phyloP scores from a whole-genome alignment of 345 rosid species.

The Mallotus nudiflorus region DNA sequence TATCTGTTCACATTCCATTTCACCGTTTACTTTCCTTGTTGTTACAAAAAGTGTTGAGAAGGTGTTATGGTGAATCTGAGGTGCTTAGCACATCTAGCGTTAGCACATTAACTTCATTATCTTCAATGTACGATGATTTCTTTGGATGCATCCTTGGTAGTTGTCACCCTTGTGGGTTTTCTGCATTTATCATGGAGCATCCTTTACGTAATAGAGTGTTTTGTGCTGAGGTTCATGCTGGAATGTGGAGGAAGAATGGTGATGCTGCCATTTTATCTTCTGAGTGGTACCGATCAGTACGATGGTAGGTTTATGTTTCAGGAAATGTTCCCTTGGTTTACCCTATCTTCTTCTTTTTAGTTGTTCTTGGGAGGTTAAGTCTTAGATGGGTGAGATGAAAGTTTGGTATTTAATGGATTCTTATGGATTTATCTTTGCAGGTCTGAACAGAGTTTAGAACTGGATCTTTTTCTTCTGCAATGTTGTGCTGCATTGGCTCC shows the following conservation, averaged over 20 bases:
- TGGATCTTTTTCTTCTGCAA: slow-evolving; percentile 92
- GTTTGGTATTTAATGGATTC: slow-evolving; percentile 6
- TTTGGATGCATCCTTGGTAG: slow-evolving; percentile 59
- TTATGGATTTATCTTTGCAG: slow-evolving; percentile 47
- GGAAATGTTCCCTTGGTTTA: background rate
- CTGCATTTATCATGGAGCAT: slow-evolving; percentile 87
- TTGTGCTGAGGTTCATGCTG: slow-evolving; percentile 85
- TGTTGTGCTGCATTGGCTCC: slow-evolving; percentile 98
- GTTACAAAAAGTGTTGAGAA: slow-evolving; percentile 64
- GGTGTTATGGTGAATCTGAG: slow-evolving; percentile 60
- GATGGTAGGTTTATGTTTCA: slow-evolving; percentile 54
- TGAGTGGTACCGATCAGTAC: slow-evolving; percentile 82
- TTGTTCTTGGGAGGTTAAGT: background rate
- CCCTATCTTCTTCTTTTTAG: background rate
- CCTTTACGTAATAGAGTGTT: slow-evolving; percentile 86
- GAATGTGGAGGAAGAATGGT: slow-evolving; percentile 96
- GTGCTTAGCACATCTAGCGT: slow-evolving; percentile 23
- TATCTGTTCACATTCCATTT: slow-evolving; percentile 81
- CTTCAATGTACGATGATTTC: slow-evolving; percentile 46
- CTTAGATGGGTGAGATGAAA: background rate
- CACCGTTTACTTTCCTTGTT: slow-evolving; percentile 80
- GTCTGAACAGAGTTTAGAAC: slow-evolving; percentile 91
- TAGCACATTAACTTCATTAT: slow-evolving; percentile 33
- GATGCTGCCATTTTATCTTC: slow-evolving; percentile 65
- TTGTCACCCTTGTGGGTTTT: slow-evolving; percentile 77